Evolutionary conservation across 768 basidiomycete genomes (phyloP).

Genomic region (Aureoboletus auriporus): DNA sequence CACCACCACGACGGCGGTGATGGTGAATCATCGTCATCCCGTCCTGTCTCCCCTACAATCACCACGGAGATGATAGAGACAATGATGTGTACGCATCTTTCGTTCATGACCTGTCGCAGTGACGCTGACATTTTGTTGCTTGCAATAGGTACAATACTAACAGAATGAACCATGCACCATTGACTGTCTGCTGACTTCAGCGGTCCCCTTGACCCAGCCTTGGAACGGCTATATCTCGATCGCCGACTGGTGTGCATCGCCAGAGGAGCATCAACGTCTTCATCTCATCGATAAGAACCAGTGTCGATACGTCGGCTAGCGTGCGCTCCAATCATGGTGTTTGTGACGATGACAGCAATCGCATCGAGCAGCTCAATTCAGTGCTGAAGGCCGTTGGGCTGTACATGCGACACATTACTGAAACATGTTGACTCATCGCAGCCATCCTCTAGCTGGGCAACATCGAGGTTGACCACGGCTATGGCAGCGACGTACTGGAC

Average conservation of each 20-base stretch:
- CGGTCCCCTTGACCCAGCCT: too few species aligned
- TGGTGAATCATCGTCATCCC: too few species aligned
- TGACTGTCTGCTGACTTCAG: too few species aligned
- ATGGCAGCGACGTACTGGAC: slow-evolving; percentile 68
- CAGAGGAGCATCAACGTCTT: slow-evolving; percentile 86
- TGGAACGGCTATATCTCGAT: too few species aligned
- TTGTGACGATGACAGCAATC: slow-evolving; percentile 75
- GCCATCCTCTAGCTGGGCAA: slow-evolving; percentile 97
- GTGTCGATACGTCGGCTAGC: slow-evolving; percentile 84
- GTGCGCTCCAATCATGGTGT: slow-evolving; percentile 42
- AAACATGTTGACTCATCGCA: slow-evolving; percentile 91
- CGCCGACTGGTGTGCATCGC: slow-evolving; percentile 70
- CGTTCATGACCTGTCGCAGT: too few species aligned
- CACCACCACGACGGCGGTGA: too few species aligned
- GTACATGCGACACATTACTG: slow-evolving; percentile 91
- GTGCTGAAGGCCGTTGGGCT: slow-evolving; percentile 92
- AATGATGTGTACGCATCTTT: too few species aligned
- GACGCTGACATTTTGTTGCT: too few species aligned
- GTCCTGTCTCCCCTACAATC: too few species aligned
- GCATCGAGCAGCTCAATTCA: slow-evolving; percentile 91
- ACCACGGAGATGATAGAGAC: too few species aligned
- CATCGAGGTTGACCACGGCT: slow-evolving; percentile 77
- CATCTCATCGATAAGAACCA: slow-evolving; percentile 75
- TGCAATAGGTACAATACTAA: too few species aligned
- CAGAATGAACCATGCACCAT: too few species aligned